phyloP scores from a whole-genome alignment of 2,329 filamentous ascomycete genomes.

The Arthrobotrys musiformis region DNA sequence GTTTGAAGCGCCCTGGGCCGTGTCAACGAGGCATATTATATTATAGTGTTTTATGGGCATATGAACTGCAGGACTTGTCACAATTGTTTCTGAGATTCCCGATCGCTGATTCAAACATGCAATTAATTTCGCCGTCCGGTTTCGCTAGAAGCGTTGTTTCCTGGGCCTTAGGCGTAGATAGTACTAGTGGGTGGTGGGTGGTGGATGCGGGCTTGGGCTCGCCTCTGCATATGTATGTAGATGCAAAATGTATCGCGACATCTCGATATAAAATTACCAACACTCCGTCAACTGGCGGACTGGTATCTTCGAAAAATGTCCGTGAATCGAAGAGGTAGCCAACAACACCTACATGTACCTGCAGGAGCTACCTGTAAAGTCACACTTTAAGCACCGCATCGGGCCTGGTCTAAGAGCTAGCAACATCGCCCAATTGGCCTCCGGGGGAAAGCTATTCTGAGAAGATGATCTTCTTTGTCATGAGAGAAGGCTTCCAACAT shows the following conservation, averaged over 20 bases:
- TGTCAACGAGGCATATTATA: slow-evolving; percentile 43
- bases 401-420: neutral
- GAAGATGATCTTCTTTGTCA: neutral
- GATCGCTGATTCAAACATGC: slow-evolving; percentile 16
- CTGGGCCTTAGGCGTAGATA: neutral
- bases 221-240: neutral
- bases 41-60: slow-evolving; percentile 12
- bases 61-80: slow-evolving; percentile 42
- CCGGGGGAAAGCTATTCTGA: neutral
- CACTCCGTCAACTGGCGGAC: slow-evolving; percentile 19
- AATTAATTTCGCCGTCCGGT: slow-evolving; percentile 7
- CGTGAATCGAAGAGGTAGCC: slow-evolving; percentile 1
- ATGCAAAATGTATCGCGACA: slow-evolving; percentile 12
- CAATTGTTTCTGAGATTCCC: slow-evolving; percentile 12
- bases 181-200: too few species aligned
- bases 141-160: neutral
- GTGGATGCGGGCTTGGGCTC: neutral
- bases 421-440: neutral
- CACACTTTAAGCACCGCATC: neutral
- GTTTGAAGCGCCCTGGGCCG: slow-evolving; percentile 40
- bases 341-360: neutral
- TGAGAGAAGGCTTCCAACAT: neutral
- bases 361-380: neutral
- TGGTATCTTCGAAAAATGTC: neutral
- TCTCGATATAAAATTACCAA: slow-evolving; percentile 36